These are phyloP conservation scores for Podospora pseudoanserina DNA, from an alignment of 495 filamentous ascomycete genomes.

Conservation along the genomic window DNA sequence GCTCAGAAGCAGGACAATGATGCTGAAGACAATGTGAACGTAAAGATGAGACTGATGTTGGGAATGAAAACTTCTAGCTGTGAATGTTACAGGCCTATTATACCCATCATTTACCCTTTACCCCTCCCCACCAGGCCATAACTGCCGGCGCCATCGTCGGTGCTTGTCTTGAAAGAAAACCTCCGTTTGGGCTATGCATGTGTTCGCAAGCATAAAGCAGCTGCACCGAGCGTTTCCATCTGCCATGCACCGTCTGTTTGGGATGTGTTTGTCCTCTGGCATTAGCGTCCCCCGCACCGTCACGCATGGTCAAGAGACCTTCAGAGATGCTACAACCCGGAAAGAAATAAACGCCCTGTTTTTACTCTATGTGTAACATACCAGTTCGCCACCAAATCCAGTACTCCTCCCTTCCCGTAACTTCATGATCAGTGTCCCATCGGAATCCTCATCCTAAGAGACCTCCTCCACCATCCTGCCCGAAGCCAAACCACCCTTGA, in stretches of 20 bases:
- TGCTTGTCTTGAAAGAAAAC: background rate
- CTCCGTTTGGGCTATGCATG: no score
- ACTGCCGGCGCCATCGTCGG: background rate
- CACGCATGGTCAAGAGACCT: background rate
- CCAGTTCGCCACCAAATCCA: background rate
- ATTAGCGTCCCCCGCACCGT: background rate
- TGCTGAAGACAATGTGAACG: background rate
- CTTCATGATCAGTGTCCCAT: background rate
- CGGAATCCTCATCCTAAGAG: background rate
- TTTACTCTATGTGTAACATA: background rate
- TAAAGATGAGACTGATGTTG: no score
- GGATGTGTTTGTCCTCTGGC: background rate
- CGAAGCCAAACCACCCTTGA: constrained; percentile 19
- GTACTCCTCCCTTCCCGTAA: background rate
- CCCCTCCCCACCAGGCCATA: background rate
- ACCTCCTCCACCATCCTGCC: constrained; percentile 48
- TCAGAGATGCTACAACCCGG: no score
- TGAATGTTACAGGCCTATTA: background rate
- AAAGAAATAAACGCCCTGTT: background rate
- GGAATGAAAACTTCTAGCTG: background rate
- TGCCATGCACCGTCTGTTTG: background rate
- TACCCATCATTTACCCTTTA: background rate
- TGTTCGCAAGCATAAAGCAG: no score
- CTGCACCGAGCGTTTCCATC: background rate
- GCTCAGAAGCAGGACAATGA: constrained; percentile 4